Conservation (phyloP, 495 filamentous ascomycete genomes). For the Xylaria venustula region DNA sequence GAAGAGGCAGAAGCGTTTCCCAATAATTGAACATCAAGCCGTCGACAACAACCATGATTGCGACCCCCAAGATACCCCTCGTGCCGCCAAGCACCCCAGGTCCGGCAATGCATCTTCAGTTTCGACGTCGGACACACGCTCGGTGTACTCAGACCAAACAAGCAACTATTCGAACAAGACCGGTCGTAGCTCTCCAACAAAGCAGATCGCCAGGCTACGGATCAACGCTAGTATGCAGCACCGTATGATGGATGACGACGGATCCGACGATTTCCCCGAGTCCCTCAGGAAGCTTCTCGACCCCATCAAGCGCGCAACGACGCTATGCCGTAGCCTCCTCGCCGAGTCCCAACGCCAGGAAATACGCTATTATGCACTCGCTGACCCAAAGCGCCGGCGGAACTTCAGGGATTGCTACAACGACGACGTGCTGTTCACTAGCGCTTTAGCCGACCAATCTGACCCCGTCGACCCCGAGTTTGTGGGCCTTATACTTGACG, state of each 20-base stretch:
- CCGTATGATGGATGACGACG: neutral
- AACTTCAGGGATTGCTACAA: neutral
- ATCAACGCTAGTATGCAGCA: no score
- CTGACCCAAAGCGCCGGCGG: neutral
- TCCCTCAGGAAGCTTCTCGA: neutral
- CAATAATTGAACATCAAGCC: no score
- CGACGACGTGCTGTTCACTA: neutral
- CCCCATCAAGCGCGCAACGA: neutral
- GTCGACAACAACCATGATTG: no score
- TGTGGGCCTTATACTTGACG: neutral
- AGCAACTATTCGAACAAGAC: no score
- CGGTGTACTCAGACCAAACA: no score
- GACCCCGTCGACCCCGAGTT: neutral
- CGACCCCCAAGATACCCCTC: no score
- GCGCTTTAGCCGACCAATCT: neutral
- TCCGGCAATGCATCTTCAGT: no score
- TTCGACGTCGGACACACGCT: no score
- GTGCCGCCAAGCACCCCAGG: no score
- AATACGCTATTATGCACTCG: neutral
- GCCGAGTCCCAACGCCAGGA: neutral
- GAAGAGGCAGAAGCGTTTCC: no score
- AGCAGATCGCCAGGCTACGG: no score
- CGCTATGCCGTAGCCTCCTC: neutral
- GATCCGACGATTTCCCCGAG: neutral
- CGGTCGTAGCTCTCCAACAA: no score